Conservation (phyloP, 139 green algal genomes). For the Medakamo hakoo region DNA sequence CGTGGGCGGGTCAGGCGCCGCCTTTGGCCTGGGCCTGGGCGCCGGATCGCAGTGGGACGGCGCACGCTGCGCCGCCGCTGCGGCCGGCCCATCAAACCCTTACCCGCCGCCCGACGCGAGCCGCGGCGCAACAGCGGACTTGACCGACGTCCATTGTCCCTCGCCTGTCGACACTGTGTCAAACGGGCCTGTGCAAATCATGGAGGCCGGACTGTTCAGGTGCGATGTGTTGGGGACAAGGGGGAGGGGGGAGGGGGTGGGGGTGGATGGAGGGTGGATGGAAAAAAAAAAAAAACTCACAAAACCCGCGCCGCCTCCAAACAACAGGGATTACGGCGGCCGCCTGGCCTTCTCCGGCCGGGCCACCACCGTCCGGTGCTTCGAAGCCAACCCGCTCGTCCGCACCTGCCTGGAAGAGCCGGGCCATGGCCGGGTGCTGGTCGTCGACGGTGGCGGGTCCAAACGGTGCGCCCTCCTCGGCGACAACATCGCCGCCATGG, state of each 20-base stretch:
- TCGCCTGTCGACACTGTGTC: conserved; percentile 37
- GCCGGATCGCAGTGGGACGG: too few relatives aligned
- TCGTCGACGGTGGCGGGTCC: conserved; percentile 79
- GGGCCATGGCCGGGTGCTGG: conserved; percentile 65
- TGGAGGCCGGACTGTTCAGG: too few relatives aligned
- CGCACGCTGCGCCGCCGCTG: too few relatives aligned
- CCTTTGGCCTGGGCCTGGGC: too few relatives aligned
- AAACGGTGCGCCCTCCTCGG: conserved; percentile 82
- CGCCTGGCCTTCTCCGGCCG: conserved; percentile 45
- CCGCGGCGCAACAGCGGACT: conserved; percentile 58
- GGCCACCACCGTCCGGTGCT: conserved; percentile 67
- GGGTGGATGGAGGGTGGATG: neutral
- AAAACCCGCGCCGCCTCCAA: neutral
- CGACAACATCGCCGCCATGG: conserved; percentile 84
- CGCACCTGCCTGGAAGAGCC: conserved; percentile 61
- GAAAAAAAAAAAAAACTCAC: neutral
- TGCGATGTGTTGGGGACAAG: conserved; percentile 25
- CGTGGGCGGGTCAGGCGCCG: too few relatives aligned
- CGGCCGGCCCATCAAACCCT: conserved; percentile 16
- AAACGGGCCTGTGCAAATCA: conserved; percentile 19
- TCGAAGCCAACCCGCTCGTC: conserved; percentile 88
- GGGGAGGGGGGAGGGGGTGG: neutral
- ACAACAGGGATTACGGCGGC: conserved; percentile 46
- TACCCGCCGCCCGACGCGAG: conserved; percentile 43
- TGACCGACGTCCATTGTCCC: conserved; percentile 58